Evolutionary conservation across 352 stramenopile species (phyloP), one percentile per base, ranked within the genome.

Genomic region (Phytophthora crassamura): DNA sequence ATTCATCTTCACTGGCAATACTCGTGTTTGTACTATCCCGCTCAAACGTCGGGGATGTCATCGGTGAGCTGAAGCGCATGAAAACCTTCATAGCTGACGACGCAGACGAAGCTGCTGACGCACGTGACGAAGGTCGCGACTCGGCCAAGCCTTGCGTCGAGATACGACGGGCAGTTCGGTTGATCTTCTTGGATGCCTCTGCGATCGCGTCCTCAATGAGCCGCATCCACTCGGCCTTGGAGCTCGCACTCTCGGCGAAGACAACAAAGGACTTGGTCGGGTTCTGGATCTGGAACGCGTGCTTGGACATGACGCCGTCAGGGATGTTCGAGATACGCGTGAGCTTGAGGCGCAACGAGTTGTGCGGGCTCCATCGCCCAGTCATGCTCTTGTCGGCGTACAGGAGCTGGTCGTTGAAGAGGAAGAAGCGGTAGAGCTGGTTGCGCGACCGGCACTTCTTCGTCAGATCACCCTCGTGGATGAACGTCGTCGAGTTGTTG

Each of bases 401-500:
- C 53, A 95, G 28, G 2, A 94, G 56, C 64, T 95, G 88, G 46
- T 96, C 87, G 54, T 94, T 94, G 72, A 95, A 96, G 14, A 94
- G 81, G 64, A 96, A 94, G 54, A 96, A 96, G 10, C 87, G 86
- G 57, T 96, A 96, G 12, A 79, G 71, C 33, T 91, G 83, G 61
- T 92, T 94, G 15, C 93, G 82, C 10, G 84, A 98, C 22, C 96
- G 82, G 45, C 93, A 98, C 40, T 91, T 92, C 78, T 99, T 99
- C 18, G 90, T 88, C 40, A 99, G 61, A 55, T 99, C 88, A 11
- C 96, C 97, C 75, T 98, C 94, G 49, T 86, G 82, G 10, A 99
- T 83, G 74, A 99, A 99, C 10, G 88, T 88, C n/a, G 94, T 90
- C 25, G 94, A 89, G 69, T 98, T 94, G 58, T 98, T 97, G 28